Evolutionary conservation across 257 asterid genomes (phyloP), one percentile per base, ranked within the genome.

Genomic region (Solanum paucissectum): DNA sequence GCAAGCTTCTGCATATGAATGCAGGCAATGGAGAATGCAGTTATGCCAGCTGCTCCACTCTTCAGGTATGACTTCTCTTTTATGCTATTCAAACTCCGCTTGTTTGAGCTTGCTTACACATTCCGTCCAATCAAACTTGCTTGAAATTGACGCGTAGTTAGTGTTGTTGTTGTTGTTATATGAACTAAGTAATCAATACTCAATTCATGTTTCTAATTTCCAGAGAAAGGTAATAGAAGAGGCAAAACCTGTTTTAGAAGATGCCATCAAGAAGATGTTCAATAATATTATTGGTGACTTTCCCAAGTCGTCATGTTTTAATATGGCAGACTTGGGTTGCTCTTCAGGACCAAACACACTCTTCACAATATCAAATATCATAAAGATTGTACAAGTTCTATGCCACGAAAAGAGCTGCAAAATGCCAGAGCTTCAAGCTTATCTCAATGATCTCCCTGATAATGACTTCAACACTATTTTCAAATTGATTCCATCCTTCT

Each of bases 341-440:
- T 88, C 92, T 5, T 90, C 93, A 13, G 93, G 94, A n/a, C 90
- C 93, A 4, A 91, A 91, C 84, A 82, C 95, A 0, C 42, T 93
- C 0, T 36, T 74, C 33, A 68, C 74, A 44, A 2, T 38, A 23
- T 74, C 83, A 37, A 74, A 74, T 37, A 6, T 74, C 29, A 74
- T 74, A 37, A 74, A 74, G 11, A 74, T 20, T 11, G 29, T 74
- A 36, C 83, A 74, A 74, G 52, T 18, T 7, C 5, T 87, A 5
- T 86, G 83, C 40, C 0, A 20, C 11, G 9, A 58, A 4, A 37
- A 23, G 8, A 89, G 85, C 25, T 66, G 38, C 13, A 74, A 74
- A 74, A 36, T 36, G 32, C 52, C 83, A 74, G 52, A 74, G 83
- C 9, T 74, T 74, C 52, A 37, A 21, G 52, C 20, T 10, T 21